Evolutionary conservation across 306 rosid genomes (phyloP), one percentile per base, ranked within the genome.

Genomic region (Comarum palustre): DNA sequence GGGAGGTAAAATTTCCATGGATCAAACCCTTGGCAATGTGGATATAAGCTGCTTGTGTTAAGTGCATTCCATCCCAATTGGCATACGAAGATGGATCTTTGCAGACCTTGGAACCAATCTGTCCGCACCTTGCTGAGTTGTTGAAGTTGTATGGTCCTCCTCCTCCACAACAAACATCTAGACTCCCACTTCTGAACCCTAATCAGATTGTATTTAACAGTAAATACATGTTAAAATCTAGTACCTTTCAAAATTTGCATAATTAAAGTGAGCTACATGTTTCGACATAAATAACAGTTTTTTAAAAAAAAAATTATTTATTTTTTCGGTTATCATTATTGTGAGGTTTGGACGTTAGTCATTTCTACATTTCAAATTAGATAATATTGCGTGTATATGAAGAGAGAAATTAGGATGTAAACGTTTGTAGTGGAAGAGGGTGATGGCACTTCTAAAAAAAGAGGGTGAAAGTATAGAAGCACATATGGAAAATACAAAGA

Each of bases 1-100:
- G 85, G 27, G 85, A 13, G 59, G 92, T 55, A 73, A 86, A 88
- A 41, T 78, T 81, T 43, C 90, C 90, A 1, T 74, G 0, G 43
- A 84, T 59, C 29, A 88, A 69, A 65, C 78, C 87, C 50, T 69
- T 66, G 15, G 92, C 85, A 25, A 90, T 84, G 24, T 74, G 58
- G 27, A 60, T 54, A 80, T 88, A 81, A 51, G 94, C 92, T 1
- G 92, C 90, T 72, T 87, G 90, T 0, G 96, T 88, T 51, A 87
- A 82, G 75, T 88, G 92, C 54, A 83, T 6, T 51, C 96, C 96
- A 70, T 88, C 96, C 96, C 94, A 88, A 24, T 85, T 90, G 32
- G 68, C 75, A 67, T 64, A 51, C 1, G 79, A 61, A 2, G 85
- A 79, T 10, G 96, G 92, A 68, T 84, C 43, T 43, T 66, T 57